Percentiles rank a stretch among this genome's conserved stretches.
phyloP scores from a whole-genome alignment of 2,329 filamentous ascomycete genomes.

The Dactylellina sp. region DNA sequence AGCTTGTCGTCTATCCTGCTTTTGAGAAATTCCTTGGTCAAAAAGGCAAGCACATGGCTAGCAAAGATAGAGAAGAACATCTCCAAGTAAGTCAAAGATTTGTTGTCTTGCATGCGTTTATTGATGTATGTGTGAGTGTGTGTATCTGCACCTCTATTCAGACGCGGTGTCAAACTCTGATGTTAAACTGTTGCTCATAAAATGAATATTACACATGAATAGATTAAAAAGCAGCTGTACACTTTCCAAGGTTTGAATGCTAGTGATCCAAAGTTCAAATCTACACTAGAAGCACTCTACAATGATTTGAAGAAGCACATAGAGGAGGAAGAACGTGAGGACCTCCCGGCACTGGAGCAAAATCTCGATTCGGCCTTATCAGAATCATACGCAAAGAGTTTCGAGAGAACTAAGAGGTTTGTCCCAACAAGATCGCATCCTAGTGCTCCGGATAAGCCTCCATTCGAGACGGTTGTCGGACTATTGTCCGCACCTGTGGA shows the following conservation, averaged over 20 bases:
- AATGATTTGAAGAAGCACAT: constrained; percentile 66
- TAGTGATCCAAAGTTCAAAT: constrained; percentile 64
- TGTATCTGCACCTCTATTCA: neutral
- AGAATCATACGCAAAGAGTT: constrained; percentile 64
- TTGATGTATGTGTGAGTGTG: neutral
- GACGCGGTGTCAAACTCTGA: too few species aligned
- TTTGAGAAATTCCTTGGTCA: constrained; percentile 67
- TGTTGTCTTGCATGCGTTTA: neutral
- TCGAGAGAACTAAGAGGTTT: constrained; percentile 69
- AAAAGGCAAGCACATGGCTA: constrained; percentile 65
- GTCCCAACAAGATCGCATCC: constrained; percentile 69
- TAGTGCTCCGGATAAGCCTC: constrained; percentile 67
- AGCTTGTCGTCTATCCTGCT: constrained; percentile 69
- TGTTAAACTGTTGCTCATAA: too few species aligned
- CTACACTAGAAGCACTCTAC: constrained; percentile 66
- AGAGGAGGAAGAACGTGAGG: constrained; percentile 67
- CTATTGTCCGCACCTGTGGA: constrained; percentile 71
- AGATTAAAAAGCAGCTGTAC: constrained; percentile 69
- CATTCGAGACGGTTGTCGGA: constrained; percentile 70
- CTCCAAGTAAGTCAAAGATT: constrained; percentile 19
- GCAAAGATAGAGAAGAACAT: constrained; percentile 65
- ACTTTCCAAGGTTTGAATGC: constrained; percentile 67
- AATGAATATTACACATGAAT: neutral
- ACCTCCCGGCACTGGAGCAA: constrained; percentile 67
- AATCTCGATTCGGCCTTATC: constrained; percentile 63